These are phyloP conservation scores for Parafenestella ontariensis DNA, from an alignment of 2,329 filamentous ascomycete species.

Conservation along the genomic window DNA sequence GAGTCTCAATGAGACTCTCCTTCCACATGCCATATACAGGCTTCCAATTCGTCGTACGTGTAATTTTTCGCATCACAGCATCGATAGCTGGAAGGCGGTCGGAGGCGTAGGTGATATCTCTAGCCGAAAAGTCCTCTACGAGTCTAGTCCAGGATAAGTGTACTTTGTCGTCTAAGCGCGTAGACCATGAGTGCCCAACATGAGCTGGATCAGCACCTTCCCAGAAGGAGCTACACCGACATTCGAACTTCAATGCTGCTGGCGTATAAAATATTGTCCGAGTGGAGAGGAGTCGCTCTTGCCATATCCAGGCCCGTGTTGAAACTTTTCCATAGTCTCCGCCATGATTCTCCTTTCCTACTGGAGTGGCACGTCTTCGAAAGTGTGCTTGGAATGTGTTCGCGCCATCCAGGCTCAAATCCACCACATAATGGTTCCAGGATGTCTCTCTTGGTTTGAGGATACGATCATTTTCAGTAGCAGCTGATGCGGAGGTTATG, in stretches of 20 bases:
- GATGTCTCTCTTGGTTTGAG: neutral
- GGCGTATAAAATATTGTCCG: conserved; percentile 6
- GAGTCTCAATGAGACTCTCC: neutral
- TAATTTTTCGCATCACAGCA: neutral
- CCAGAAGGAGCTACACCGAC: neutral
- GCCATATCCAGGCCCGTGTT: conserved; percentile 7
- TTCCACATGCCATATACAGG: neutral
- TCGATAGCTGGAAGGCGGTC: neutral
- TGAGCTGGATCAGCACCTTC: neutral
- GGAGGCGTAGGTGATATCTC: neutral
- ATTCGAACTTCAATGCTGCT: neutral
- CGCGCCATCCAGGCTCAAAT: neutral
- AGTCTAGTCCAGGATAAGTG: neutral
- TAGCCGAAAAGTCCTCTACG: neutral
- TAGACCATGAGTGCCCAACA: neutral
- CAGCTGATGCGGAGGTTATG: neutral
- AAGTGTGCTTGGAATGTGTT: neutral
- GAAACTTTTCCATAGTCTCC: conserved; percentile 1
- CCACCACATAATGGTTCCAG: neutral
- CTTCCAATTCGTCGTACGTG: neutral
- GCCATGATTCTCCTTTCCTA: neutral
- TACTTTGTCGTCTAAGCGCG: neutral
- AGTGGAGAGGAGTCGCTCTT: conserved; percentile 4
- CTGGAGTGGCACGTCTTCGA: neutral
- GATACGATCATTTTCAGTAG: neutral